Conservation (phyloP, 768 basidiomycete genomes). For the Mycena albidolilacea region DNA sequence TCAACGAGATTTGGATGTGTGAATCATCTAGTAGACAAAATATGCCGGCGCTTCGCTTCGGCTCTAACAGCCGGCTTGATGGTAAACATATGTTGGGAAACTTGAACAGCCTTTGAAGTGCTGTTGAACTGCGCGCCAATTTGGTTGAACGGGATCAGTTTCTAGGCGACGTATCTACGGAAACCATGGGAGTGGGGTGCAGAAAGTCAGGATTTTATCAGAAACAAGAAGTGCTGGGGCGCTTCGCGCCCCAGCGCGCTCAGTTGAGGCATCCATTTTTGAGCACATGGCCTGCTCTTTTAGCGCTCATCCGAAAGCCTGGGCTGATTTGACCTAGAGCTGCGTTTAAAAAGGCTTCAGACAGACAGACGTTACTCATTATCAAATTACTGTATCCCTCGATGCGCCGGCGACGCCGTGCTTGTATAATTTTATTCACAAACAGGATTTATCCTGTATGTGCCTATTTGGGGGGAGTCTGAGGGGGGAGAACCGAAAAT, state of each 20-base stretch:
- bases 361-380: no score
- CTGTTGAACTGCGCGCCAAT: conserved; percentile 17
- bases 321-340: conserved; percentile 1
- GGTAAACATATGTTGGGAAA: not conserved
- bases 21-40: conserved; percentile 1
- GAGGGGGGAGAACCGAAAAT: no score
- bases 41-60: conserved; percentile 7
- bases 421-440: no score
- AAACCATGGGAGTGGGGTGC: conserved; percentile 15
- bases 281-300: not conserved
- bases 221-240: no score
- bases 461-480: no score
- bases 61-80: conserved; percentile 3
- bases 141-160: conserved; percentile 20
- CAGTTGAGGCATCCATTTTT: not conserved
- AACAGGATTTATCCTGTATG: no score
- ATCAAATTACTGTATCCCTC: no score
- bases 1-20: not conserved
- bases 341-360: not conserved
- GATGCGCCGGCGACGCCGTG: no score
- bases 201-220: conserved; percentile 8
- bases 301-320: conserved; percentile 1
- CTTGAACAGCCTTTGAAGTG: conserved; percentile 8
- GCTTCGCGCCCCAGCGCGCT: no score
- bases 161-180: conserved; percentile 19